A percentile compares a stretch with the other conserved stretches of the same genome.
Conservation (phyloP, 2,329 filamentous ascomycete genomes). For the Ramichloridium luteum region DNA sequence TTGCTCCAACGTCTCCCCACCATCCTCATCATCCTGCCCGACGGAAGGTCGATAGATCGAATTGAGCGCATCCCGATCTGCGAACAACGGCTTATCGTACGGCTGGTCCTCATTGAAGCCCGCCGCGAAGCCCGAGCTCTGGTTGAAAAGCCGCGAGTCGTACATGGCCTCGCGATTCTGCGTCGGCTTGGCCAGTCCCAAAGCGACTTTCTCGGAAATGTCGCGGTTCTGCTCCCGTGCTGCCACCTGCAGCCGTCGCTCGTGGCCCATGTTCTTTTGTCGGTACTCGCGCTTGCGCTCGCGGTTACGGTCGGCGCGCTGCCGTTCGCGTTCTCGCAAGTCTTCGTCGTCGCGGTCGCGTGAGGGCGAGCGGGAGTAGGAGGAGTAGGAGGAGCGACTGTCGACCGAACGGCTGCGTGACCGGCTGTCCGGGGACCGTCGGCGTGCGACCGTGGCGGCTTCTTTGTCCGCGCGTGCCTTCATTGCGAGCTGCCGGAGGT, state of each 20-base stretch:
- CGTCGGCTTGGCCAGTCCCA: slow-evolving; percentile 89
- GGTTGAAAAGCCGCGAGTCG: slow-evolving; percentile 90
- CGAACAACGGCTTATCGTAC: slow-evolving; percentile 95
- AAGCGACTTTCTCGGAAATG: slow-evolving; percentile 90
- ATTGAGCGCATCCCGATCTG: slow-evolving; percentile 85
- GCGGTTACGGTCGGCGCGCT: slow-evolving; percentile 62
- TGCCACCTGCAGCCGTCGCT: slow-evolving; percentile 82
- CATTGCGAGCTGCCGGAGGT: slow-evolving; percentile 74
- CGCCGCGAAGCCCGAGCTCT: slow-evolving; percentile 71
- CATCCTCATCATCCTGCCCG: slow-evolving; percentile 60
- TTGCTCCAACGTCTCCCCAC: slow-evolving; percentile 69
- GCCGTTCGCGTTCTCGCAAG: slow-evolving; percentile 58
- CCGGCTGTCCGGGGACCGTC: slow-evolving; percentile 18
- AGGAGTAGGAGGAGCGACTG: slow-evolving; percentile 28
- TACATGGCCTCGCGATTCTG: slow-evolving; percentile 91
- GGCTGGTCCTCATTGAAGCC: slow-evolving; percentile 96
- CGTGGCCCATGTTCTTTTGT: slow-evolving; percentile 89
- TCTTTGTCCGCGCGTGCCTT: slow-evolving; percentile 69
- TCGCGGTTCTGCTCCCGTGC: slow-evolving; percentile 92
- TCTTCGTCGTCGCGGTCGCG: slow-evolving; percentile 32
- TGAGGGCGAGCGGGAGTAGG: slow-evolving; percentile 23
- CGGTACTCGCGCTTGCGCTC: slow-evolving; percentile 83
- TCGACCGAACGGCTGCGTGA: slow-evolving; percentile 21
- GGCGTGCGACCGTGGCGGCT: slow-evolving; percentile 36
- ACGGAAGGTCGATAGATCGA: slow-evolving; percentile 81